Percentiles rank a stretch among this genome's conserved stretches.
Conservation (phyloP, 2,329 filamentous ascomycete genomes). For the Onygena corvina region DNA sequence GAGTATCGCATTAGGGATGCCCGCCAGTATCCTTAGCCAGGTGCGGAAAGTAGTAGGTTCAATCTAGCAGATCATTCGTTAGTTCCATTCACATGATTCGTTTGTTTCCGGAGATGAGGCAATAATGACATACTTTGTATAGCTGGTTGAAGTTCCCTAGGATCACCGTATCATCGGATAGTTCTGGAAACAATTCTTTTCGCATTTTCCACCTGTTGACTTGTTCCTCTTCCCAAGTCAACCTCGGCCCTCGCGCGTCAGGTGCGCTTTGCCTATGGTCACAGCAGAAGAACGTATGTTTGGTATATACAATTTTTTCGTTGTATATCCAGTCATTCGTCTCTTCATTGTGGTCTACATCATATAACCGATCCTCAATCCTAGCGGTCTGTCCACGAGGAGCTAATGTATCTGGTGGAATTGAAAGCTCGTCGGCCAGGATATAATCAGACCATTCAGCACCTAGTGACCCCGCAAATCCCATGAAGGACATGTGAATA, state of each 20-base stretch:
- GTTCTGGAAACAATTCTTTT: slow-evolving; percentile 73
- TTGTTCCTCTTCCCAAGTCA: slow-evolving; percentile 78
- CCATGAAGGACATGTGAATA: slow-evolving; percentile 99
- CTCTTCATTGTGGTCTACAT: slow-evolving; percentile 55
- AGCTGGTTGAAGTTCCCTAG: slow-evolving; percentile 97
- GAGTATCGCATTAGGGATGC: slow-evolving; percentile 73
- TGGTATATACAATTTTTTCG: slow-evolving; percentile 90
- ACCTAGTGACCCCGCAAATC: slow-evolving; percentile 87
- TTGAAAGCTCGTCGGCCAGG: slow-evolving; percentile 74
- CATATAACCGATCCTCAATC: slow-evolving; percentile 54
- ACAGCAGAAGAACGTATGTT: slow-evolving; percentile 95
- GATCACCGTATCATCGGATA: slow-evolving; percentile 76
- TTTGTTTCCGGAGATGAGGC: background rate
- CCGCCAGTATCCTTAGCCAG: slow-evolving; percentile 82
- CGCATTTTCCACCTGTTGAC: slow-evolving; percentile 78
- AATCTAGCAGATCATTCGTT: slow-evolving; percentile 47
- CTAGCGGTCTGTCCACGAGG: slow-evolving; percentile 64
- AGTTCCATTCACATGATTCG: slow-evolving; percentile 5
- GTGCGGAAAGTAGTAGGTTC: slow-evolving; percentile 92
- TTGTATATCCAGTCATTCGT: slow-evolving; percentile 82
- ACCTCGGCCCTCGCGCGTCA: slow-evolving; percentile 51
- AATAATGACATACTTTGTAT: slow-evolving; percentile 62
- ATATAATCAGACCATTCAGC: slow-evolving; percentile 99
- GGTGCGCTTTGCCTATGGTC: slow-evolving; percentile 86
- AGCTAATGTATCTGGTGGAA: slow-evolving; percentile 68